These are phyloP conservation scores for Sarocladium brachiariae DNA, from an alignment of 2,329 filamentous ascomycete genomes.

Conservation along the genomic window DNA sequence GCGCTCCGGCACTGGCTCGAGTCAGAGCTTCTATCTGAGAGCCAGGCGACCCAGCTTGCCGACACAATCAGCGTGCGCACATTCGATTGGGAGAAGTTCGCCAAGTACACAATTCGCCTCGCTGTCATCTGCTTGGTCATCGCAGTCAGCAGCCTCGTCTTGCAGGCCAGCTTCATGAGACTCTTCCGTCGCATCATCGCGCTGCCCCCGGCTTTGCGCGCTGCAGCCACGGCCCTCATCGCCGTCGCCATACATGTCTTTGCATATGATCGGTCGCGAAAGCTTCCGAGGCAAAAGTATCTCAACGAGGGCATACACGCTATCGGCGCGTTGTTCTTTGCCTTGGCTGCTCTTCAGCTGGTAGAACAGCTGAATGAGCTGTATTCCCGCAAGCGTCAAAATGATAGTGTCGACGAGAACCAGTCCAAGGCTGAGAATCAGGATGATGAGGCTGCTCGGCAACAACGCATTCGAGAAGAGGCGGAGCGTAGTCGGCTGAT, in stretches of 20 bases:
- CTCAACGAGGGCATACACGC: slow-evolving; percentile 6
- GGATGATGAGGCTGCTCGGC: background rate
- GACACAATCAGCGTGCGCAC: slow-evolving; percentile 6
- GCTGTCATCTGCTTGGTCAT: slow-evolving; percentile 10
- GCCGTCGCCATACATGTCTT: slow-evolving; percentile 1
- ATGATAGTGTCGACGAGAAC: no score
- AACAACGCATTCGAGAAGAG: background rate
- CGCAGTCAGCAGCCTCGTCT: slow-evolving; percentile 8
- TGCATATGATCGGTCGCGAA: background rate
- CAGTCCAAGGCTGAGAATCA: background rate
- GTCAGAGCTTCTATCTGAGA: slow-evolving; percentile 2
- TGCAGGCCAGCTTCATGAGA: slow-evolving; percentile 2
- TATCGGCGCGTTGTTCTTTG: slow-evolving; percentile 8
- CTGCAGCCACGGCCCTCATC: background rate
- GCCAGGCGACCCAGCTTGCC: slow-evolving; percentile 6
- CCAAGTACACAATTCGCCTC: slow-evolving; percentile 11
- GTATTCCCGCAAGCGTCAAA: background rate
- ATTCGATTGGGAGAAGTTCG: slow-evolving; percentile 11
- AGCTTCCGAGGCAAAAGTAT: slow-evolving; percentile 6
- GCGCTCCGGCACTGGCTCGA: slow-evolving; percentile 11
- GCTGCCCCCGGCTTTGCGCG: background rate
- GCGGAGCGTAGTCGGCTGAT: background rate
- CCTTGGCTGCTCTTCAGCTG: slow-evolving; percentile 6
- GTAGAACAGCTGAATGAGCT: background rate
- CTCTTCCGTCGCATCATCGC: background rate